Evolutionary conservation across 108 stramenopile genomes (phyloP), one percentile per base, ranked within the genome.

Genomic region (Skeletonema potamos): DNA sequence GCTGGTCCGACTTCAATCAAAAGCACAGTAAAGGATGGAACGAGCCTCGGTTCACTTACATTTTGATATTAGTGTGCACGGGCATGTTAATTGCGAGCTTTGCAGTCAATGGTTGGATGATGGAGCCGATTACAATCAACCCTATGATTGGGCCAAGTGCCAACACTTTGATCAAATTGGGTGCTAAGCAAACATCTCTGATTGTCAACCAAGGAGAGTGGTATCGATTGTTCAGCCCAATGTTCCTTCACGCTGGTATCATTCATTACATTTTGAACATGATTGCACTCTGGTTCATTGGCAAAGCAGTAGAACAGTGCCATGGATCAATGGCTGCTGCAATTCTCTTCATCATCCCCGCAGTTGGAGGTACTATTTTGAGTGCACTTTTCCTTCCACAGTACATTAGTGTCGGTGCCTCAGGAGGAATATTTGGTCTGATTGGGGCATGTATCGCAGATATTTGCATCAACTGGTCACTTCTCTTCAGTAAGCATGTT

Each of bases 181-280:
- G 98, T 7, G 98, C 98, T 39, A 92, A 93, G 48, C 69, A 92
- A 24, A 88, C 94, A 2, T 55, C 79, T 33, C 58, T 89, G 7
- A 97, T 98, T 70, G 91, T 98, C 28, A 82, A 93, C 30, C 77
- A 85, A 48, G 90, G 89, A 34, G 88, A 97, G 65, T 93, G 91
- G 87, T 97, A 78, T 66, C 78, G 96, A 24, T 65, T 98, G 15
- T 82, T 96, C 61, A 87, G 91, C 20, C 88, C 98, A 5, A 91
- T 97, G 83, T 83, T 97, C 12, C 85, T 99, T 36, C 98, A 99
- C 80, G 97, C 96, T 0, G 98, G 98, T 3, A 33, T 99, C 37
- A 82, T 99, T 9, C 98, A 99, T 68, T 94, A 91, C 63, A 10
- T 97, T n/a, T 79, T 96, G 68, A 99, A 99, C 81, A 92, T 96